Base-by-base conservation (phyloP, 345 rosid genomes). In the Barbarea vulgaris region DNA sequence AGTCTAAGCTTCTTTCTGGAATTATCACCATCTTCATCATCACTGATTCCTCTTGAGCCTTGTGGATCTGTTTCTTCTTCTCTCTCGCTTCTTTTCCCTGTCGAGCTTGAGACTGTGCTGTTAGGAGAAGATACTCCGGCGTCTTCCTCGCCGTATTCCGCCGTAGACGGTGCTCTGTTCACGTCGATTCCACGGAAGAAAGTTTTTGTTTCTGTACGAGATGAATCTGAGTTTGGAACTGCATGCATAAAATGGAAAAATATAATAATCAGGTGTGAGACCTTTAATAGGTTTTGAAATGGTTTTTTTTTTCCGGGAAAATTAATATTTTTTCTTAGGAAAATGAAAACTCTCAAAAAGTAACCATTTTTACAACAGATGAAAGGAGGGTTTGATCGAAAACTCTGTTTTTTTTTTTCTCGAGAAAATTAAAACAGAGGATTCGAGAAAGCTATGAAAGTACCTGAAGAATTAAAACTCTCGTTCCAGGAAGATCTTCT, bases 1-100 rank as follows among this genome's bases (percentile, higher is more conserved):
- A 96, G 83, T 77, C 99, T 83, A 46, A 96, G 96, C 69, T 96
- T 96, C 85, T 96, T 96, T 64, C 97, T 88, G 2, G 93, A 96
- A 48, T 80, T 87, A 24, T 93, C 98, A 6, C 97, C 97, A 15
- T 89, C 97, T 71, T 93, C 99, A 34, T 96, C 98, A 9, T 96
- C 99, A 27, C 96, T 90, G 67, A 64, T 60, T 3, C 96, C 97
- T 11, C 91, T 90, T 37, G 94, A 90, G 52, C 82, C 84, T 30
- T 77, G 90, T 62, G 94, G 85, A 60, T 88, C 94, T 37, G 78
- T 76, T 21, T 90, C 94, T 22, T 74, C 79, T 75, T 92, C 99
- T 42, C 98, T 83, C 81, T 89, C 99, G 70, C 91, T 88, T 66
- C 98, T 86, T 74, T 93, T 96, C 2, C 99, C 98, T 7, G 96